Evolutionary conservation across 2,329 filamentous ascomycete genomes (phyloP).

Genomic region (Cytospora leucostoma): DNA sequence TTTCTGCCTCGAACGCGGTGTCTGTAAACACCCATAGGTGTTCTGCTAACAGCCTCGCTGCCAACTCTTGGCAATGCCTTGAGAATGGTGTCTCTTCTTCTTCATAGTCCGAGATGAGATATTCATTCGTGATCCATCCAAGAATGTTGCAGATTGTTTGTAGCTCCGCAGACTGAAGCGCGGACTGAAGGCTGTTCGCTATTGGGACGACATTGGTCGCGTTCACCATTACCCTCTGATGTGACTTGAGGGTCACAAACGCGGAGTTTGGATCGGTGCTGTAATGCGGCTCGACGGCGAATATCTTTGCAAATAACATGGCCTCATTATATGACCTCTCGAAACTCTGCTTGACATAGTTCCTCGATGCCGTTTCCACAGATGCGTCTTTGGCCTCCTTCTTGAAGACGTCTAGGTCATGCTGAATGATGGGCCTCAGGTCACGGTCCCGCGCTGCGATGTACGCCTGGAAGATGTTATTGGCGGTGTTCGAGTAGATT

Average conservation of each 20-base stretch:
- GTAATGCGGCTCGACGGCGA: conserved; percentile 57
- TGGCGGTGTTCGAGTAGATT: conserved; percentile 56
- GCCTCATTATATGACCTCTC: conserved; percentile 59
- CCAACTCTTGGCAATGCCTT: conserved; percentile 56
- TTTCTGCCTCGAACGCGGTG: conserved; percentile 55
- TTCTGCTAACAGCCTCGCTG: conserved; percentile 56
- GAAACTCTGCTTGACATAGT: conserved; percentile 61
- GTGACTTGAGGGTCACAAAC: conserved; percentile 51
- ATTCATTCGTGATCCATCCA: conserved; percentile 61
- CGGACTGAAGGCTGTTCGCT: conserved; percentile 51
- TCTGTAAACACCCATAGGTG: conserved; percentile 61
- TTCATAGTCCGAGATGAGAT: conserved; percentile 57
- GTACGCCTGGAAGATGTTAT: conserved; percentile 57
- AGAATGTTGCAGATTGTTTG: conserved; percentile 56
- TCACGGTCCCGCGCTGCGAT: conserved; percentile 55
- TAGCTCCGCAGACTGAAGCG: conserved; percentile 50
- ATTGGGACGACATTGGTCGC: conserved; percentile 57
- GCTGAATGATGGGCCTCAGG: conserved; percentile 53
- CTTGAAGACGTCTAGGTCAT: conserved; percentile 56
- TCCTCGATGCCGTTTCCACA: conserved; percentile 57
- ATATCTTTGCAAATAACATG: conserved; percentile 55
- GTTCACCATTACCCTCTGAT: conserved; percentile 54
- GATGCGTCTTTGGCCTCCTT: conserved; percentile 52
- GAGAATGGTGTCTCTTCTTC: conserved; percentile 56
- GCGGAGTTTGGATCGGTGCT: conserved; percentile 51